Percentiles rank a stretch among this genome's conserved stretches.
phyloP scores from a whole-genome alignment of 2,329 filamentous ascomycete genomes.

The Diaporthe vexans region DNA sequence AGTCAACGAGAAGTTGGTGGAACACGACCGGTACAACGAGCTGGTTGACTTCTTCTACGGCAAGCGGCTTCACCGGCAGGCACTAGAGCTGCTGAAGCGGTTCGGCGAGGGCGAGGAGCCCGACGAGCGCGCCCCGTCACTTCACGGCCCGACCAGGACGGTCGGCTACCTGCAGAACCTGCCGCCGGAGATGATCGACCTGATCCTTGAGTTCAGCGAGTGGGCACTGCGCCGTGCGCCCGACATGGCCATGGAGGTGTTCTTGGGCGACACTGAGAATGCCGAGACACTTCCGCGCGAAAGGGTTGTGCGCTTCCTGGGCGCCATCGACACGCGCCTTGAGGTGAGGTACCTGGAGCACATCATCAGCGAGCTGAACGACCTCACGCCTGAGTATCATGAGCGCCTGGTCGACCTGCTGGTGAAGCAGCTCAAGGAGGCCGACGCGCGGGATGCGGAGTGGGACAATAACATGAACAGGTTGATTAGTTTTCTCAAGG shows the following conservation, averaged over 20 bases:
- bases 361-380: slow-evolving; percentile 87
- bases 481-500: slow-evolving; percentile 81
- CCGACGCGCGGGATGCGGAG: slow-evolving; percentile 56
- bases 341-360: slow-evolving; percentile 91
- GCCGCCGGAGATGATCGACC: slow-evolving; percentile 87
- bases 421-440: slow-evolving; percentile 68
- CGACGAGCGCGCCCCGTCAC: slow-evolving; percentile 64
- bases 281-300: slow-evolving; percentile 89
- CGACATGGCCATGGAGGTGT: slow-evolving; percentile 89
- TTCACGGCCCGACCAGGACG: slow-evolving; percentile 87
- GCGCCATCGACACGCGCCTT: slow-evolving; percentile 76
- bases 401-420: slow-evolving; percentile 82
- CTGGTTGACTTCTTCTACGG: slow-evolving; percentile 98
- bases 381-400: slow-evolving; percentile 88
- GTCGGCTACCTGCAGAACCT: slow-evolving; percentile 92
- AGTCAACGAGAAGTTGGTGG: slow-evolving; percentile 91
- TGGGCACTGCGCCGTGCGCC: slow-evolving; percentile 86
- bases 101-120: slow-evolving; percentile 77
- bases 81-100: slow-evolving; percentile 83
- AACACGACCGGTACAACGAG: slow-evolving; percentile 90
- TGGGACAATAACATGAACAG: slow-evolving; percentile 73
- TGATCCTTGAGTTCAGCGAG: slow-evolving; percentile 90
- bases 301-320: slow-evolving; percentile 81
- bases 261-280: slow-evolving; percentile 93
- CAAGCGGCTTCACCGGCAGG: slow-evolving; percentile 91